A percentile compares a stretch with the other conserved stretches of the same genome.
Conservation (phyloP, 495 filamentous ascomycete genomes). For the Aspergillus ostianus region DNA sequence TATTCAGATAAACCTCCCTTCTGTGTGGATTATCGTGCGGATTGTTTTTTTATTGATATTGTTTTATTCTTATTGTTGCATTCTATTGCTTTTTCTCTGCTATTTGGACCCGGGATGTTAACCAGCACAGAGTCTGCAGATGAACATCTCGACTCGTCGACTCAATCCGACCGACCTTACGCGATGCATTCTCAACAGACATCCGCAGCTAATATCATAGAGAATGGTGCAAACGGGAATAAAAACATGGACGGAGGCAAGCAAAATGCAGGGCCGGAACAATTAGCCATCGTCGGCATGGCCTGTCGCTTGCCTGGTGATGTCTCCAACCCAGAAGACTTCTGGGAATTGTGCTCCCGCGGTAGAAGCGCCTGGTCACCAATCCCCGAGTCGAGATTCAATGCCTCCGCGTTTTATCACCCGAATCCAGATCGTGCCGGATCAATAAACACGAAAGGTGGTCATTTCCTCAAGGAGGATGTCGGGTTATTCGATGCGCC, state of each 20-base stretch:
- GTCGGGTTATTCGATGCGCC: slow-evolving; percentile 51
- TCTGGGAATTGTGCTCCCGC: slow-evolving; percentile 52
- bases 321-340: slow-evolving; percentile 52
- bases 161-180: not conserved
- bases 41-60: not conserved
- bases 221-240: not conserved
- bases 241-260: not conserved
- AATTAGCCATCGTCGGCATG: slow-evolving; percentile 49
- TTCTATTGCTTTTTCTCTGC: not conserved
- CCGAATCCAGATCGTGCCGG: slow-evolving; percentile 2
- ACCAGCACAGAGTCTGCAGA: not conserved
- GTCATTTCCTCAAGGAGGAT: slow-evolving; percentile 48
- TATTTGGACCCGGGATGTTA: not conserved
- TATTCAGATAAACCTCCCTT: not conserved
- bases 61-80: not conserved
- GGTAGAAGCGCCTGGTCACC: slow-evolving; percentile 29
- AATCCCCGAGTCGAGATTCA: slow-evolving; percentile 2
- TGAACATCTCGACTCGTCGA: not conserved
- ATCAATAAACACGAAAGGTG: slow-evolving; percentile 16
- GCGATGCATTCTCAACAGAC: not conserved
- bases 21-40: not conserved
- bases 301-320: slow-evolving; percentile 48
- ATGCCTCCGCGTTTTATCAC: not conserved
- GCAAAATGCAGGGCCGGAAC: slow-evolving; percentile 18
- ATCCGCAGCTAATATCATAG: not conserved